A percentile compares a stretch with the other conserved stretches of the same genome.
Conservation (phyloP, 2,329 filamentous ascomycete genomes). For the Periconia macrospinosa region DNA sequence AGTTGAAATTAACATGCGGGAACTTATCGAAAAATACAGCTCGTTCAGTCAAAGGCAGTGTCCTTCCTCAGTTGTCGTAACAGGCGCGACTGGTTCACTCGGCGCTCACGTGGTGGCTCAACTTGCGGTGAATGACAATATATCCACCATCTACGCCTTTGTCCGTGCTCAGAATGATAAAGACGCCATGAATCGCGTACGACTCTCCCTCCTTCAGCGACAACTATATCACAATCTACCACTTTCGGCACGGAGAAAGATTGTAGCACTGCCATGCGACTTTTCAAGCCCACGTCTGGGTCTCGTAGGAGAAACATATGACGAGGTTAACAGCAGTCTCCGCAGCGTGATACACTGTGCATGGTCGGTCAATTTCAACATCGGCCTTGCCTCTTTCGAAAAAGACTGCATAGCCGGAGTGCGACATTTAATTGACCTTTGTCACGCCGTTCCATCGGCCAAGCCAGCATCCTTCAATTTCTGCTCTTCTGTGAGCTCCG, state of each 20-base stretch:
- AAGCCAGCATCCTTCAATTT: conserved; percentile 48
- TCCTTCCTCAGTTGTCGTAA: conserved; percentile 44
- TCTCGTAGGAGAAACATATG: conserved; percentile 27
- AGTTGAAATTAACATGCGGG: conserved; percentile 48
- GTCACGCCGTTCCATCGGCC: conserved; percentile 26
- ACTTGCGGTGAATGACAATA: conserved; percentile 27
- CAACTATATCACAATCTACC: conserved; percentile 33
- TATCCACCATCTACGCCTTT: conserved; percentile 54
- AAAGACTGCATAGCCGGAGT: conserved; percentile 47
- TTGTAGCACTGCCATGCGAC: conserved; percentile 45
- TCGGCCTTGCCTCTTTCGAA: conserved; percentile 55
- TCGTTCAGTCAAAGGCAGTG: conserved; percentile 27
- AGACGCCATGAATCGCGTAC: conserved; percentile 37
- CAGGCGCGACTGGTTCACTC: conserved; percentile 67
- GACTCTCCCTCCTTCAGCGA: conserved; percentile 38
- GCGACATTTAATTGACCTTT: conserved; percentile 48
- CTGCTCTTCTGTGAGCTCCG: conserved; percentile 51
- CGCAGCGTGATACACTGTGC: conserved; percentile 55
- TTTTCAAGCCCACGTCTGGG: conserved; percentile 48
- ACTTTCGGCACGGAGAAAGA: conserved; percentile 24
- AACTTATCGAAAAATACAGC: conserved; percentile 51
- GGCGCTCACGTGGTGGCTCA: conserved; percentile 60
- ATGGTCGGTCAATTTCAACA: conserved; percentile 62
- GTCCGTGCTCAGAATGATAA: conserved; percentile 50
- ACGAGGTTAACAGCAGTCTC: conserved; percentile 26